Evolutionary conservation across 306 rosid species (phyloP).

Genomic region (Bauhinia variegata): DNA sequence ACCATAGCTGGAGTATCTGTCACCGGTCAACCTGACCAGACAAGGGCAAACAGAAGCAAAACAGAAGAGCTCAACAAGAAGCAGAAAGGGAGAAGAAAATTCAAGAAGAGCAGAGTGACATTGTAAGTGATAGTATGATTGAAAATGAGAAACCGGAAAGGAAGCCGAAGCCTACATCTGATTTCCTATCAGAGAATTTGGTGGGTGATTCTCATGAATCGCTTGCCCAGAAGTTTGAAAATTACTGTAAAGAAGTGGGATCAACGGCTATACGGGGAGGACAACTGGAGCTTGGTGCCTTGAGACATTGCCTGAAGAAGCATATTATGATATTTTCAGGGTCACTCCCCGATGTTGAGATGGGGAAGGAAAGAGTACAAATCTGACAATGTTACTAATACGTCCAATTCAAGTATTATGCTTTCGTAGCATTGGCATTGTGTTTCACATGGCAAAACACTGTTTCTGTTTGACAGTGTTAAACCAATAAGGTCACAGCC

Average conservation of each 20-base stretch:
- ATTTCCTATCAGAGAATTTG: conserved; percentile 68
- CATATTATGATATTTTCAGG: conserved; percentile 88
- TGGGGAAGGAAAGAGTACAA: conserved; percentile 95
- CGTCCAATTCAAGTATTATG: conserved; percentile 57
- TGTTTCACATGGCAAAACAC: too few relatives aligned
- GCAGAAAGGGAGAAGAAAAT: conserved; percentile 89
- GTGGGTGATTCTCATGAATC: conserved; percentile 52
- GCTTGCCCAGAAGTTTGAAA: conserved; percentile 69
- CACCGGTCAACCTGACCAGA: conserved; percentile 57
- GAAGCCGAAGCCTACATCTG: conserved; percentile 73
- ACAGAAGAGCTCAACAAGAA: conserved; percentile 78
- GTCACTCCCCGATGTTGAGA: conserved; percentile 96
- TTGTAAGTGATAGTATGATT: conserved; percentile 65
- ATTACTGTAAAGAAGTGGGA: conserved; percentile 83
- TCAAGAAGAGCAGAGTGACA: conserved; percentile 77
- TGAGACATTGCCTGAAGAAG: conserved; percentile 78
- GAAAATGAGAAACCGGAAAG: conserved; percentile 74
- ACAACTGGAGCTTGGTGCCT: conserved; percentile 91
- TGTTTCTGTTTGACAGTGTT: too few relatives aligned
- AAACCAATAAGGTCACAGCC: too few relatives aligned
- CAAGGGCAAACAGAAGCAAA: conserved; percentile 71
- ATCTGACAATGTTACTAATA: conserved; percentile 38
- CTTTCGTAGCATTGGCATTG: conserved; percentile 74
- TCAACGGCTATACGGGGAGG: conserved; percentile 96
- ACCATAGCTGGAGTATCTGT: conserved; percentile 89